Evolutionary conservation across 192 early-diverging fungal genomes (phyloP).

Genomic region (Pilaira anomala): DNA sequence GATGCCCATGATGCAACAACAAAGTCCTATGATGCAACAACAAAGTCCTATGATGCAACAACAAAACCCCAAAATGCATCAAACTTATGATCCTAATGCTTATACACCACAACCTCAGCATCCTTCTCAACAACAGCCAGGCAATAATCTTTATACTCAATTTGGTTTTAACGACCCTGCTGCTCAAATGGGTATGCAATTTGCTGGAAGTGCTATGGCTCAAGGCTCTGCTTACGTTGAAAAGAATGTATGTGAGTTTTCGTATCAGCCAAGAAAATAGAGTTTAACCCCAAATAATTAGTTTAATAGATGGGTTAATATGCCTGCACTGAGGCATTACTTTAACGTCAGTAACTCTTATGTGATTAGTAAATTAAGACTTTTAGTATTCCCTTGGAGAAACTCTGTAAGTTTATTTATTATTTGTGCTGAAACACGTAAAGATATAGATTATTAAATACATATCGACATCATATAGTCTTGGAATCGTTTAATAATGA

Average conservation of each 20-base stretch:
- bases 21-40: slow-evolving; percentile 24
- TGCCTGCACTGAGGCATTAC: slow-evolving; percentile 84
- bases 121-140: slow-evolving; percentile 17
- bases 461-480: slow-evolving; percentile 51
- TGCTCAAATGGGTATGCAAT: slow-evolving; percentile 92
- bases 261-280: too few species aligned
- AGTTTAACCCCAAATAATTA: slow-evolving; percentile 25
- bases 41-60: neutral
- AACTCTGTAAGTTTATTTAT: slow-evolving; percentile 56
- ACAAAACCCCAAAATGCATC: slow-evolving; percentile 24
- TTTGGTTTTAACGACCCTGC: slow-evolving; percentile 66
- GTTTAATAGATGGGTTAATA: slow-evolving; percentile 82
- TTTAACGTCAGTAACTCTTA: slow-evolving; percentile 96
- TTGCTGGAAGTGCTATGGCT: slow-evolving; percentile 79
- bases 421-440: too few species aligned
- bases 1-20: neutral
- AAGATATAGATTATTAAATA: too few species aligned
- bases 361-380: slow-evolving; percentile 80
- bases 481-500: slow-evolving; percentile 74
- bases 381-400: slow-evolving; percentile 89
- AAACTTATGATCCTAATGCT: slow-evolving; percentile 1
- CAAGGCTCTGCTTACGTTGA: slow-evolving; percentile 86
- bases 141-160: slow-evolving; percentile 41
- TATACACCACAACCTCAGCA: slow-evolving; percentile 22
- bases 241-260: slow-evolving; percentile 86